Evolutionary conservation across 2,329 filamentous ascomycete species (phyloP).

Genomic region (Colletotrichum graminicola): DNA sequence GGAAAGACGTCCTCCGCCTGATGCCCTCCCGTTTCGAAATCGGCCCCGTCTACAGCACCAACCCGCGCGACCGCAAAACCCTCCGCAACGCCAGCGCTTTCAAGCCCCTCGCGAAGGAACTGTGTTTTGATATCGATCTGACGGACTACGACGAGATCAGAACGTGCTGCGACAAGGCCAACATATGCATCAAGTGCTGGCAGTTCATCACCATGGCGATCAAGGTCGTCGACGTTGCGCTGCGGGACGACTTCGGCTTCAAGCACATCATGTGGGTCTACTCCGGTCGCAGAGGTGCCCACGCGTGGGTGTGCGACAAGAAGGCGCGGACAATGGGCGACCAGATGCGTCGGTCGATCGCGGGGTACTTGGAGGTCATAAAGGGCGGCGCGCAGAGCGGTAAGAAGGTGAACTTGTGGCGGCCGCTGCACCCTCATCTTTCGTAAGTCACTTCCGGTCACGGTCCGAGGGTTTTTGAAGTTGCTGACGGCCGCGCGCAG

Average conservation of each 20-base stretch:
- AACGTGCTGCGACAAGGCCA: slow-evolving; percentile 93
- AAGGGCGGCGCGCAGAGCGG: slow-evolving; percentile 86
- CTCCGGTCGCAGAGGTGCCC: slow-evolving; percentile 93
- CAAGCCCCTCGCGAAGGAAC: slow-evolving; percentile 88
- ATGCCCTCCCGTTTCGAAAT: slow-evolving; percentile 98
- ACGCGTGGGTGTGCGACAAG: slow-evolving; percentile 98
- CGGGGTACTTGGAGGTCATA: slow-evolving; percentile 91
- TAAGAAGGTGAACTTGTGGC: slow-evolving; percentile 85
- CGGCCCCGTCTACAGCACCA: slow-evolving; percentile 94
- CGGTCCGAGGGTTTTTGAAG: neutral
- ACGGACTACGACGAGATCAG: slow-evolving; percentile 98
- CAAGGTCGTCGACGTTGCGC: slow-evolving; percentile 87
- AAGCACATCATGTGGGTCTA: slow-evolving; percentile 99
- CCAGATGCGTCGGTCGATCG: slow-evolving; percentile 84
- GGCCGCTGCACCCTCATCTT: slow-evolving; percentile 92
- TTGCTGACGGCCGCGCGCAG: slow-evolving; percentile 53
- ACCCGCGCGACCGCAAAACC: slow-evolving; percentile 92
- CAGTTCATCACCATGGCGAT: slow-evolving; percentile 98
- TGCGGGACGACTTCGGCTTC: slow-evolving; percentile 96
- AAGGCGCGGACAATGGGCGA: slow-evolving; percentile 88
- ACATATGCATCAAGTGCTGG: slow-evolving; percentile 96
- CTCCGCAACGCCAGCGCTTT: slow-evolving; percentile 85
- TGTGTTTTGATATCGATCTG: slow-evolving; percentile 99
- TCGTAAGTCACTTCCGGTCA: slow-evolving; percentile 61
- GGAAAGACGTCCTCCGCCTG: slow-evolving; percentile 89